Percentiles rank a stretch among this genome's conserved stretches.
Conservation (phyloP, 176 grass and related monocot genomes). For the Echinochloa phyllopogon region DNA sequence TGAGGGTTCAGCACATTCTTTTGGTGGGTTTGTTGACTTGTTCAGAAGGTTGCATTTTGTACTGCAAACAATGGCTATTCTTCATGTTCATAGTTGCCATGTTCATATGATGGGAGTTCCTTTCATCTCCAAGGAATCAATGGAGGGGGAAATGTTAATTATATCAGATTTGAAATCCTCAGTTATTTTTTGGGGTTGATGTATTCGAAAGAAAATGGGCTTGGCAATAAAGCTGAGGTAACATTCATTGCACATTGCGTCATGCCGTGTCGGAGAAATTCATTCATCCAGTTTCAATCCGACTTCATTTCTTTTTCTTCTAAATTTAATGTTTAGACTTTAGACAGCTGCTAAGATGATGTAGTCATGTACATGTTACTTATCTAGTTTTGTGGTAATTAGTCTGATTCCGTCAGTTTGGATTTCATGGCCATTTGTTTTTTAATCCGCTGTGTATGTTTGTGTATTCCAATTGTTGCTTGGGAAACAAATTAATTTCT, state of each 20-base stretch:
- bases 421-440: constrained; percentile 5
- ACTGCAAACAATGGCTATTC: constrained; percentile 21
- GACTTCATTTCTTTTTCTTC: constrained; percentile 36
- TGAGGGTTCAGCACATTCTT: constrained; percentile 48
- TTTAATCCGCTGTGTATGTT: neutral
- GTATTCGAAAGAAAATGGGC: constrained; percentile 31
- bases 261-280: constrained; percentile 3
- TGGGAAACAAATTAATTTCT: neutral
- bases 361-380: constrained; percentile 9
- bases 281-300: constrained; percentile 5
- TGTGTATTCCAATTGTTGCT: neutral
- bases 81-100: constrained; percentile 50
- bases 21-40: constrained; percentile 37
- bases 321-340: neutral
- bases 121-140: constrained; percentile 45
- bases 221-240: constrained; percentile 71
- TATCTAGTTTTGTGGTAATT: constrained; percentile 14
- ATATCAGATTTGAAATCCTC: constrained; percentile 37
- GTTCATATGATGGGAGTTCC: constrained; percentile 30
- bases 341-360: neutral
- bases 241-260: constrained; percentile 53
- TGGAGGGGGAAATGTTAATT: constrained; percentile 20
- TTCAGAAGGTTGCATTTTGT: constrained; percentile 27
- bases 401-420: constrained; percentile 2
- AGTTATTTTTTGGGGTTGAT: constrained; percentile 37